These are phyloP conservation scores for Pestalotiopsis sp. DNA, from an alignment of 2,329 filamentous ascomycete genomes.

Conservation along the genomic window DNA sequence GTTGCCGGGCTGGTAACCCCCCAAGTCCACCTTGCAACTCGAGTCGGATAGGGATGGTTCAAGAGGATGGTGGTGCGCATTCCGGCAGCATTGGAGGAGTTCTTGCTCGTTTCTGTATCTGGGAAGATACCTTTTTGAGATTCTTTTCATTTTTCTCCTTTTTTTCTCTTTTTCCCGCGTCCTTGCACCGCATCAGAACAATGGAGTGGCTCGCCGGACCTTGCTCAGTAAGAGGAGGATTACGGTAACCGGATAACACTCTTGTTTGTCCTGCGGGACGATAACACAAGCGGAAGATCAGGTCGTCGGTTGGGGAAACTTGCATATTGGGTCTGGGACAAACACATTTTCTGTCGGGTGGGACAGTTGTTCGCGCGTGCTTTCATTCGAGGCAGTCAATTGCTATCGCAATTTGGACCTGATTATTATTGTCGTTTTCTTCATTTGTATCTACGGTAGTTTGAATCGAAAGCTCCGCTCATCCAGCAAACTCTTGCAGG, in stretches of 20 bases:
- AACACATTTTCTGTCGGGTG: slow-evolving; percentile 2
- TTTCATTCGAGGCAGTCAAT: background rate
- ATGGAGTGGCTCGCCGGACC: background rate
- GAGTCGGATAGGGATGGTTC: slow-evolving; percentile 1
- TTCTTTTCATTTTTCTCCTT: background rate
- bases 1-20: too few species aligned
- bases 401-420: background rate
- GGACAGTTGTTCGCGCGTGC: background rate
- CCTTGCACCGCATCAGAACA: background rate
- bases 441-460: background rate
- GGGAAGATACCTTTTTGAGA: background rate
- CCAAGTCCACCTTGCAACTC: slow-evolving; percentile 12
- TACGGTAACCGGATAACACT: background rate
- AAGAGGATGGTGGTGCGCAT: slow-evolving; percentile 19
- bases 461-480: background rate
- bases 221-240: background rate
- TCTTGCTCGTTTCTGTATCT: slow-evolving; percentile 16
- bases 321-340: slow-evolving; percentile 6
- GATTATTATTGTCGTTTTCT: background rate
- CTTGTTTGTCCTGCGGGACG: background rate
- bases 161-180: background rate
- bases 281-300: background rate
- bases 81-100: slow-evolving; percentile 32
- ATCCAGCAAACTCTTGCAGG: background rate
- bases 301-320: background rate